Percentiles rank a stretch among this genome's conserved stretches.
phyloP scores from a whole-genome alignment of 2,329 filamentous ascomycete species.

The Phialemonium atrogriseum region DNA sequence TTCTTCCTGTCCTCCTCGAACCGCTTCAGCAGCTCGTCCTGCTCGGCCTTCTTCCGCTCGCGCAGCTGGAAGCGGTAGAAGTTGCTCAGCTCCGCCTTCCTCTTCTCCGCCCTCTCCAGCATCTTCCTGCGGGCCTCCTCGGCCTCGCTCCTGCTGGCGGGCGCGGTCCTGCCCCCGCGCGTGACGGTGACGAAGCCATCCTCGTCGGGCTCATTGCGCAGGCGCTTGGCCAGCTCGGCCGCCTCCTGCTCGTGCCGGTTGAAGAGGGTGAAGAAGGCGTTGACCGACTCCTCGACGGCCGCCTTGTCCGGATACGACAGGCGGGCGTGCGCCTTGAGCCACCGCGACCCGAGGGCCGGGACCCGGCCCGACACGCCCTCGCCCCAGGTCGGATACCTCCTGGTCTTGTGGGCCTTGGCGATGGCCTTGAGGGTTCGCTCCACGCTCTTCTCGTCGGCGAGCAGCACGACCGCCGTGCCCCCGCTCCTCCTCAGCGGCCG shows the following conservation, averaged over 20 bases:
- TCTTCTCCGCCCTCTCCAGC: constrained; percentile 56
- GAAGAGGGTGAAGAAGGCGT: constrained; percentile 82
- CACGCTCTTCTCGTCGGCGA: constrained; percentile 76
- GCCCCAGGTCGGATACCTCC: constrained; percentile 61
- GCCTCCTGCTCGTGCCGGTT: constrained; percentile 60
- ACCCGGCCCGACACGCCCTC: constrained; percentile 48
- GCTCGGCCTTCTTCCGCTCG: constrained; percentile 69
- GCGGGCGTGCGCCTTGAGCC: constrained; percentile 58
- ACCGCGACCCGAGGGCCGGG: constrained; percentile 47
- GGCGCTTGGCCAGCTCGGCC: constrained; percentile 50
- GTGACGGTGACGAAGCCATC: constrained; percentile 94
- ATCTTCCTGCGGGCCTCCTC: constrained; percentile 50
- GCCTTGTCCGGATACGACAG: constrained; percentile 62
- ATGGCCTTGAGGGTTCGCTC: constrained; percentile 70
- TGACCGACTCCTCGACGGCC: constrained; percentile 63
- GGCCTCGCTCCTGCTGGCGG: constrained; percentile 65
- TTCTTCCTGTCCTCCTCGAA: constrained; percentile 72
- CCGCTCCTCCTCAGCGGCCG: constrained; percentile 63
- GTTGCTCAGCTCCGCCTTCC: constrained; percentile 55
- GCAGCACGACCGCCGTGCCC: constrained; percentile 69
- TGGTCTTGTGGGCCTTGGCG: constrained; percentile 51
- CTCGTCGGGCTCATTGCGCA: constrained; percentile 77
- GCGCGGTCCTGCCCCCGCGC: constrained; percentile 65
- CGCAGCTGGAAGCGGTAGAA: constrained; percentile 82
- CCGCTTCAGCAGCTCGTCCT: constrained; percentile 57